A percentile compares a stretch with the other conserved stretches of the same genome.
These are phyloP conservation scores for Pyrus pyrifolia DNA, from an alignment of 306 rosid genomes.

Conservation along the genomic window DNA sequence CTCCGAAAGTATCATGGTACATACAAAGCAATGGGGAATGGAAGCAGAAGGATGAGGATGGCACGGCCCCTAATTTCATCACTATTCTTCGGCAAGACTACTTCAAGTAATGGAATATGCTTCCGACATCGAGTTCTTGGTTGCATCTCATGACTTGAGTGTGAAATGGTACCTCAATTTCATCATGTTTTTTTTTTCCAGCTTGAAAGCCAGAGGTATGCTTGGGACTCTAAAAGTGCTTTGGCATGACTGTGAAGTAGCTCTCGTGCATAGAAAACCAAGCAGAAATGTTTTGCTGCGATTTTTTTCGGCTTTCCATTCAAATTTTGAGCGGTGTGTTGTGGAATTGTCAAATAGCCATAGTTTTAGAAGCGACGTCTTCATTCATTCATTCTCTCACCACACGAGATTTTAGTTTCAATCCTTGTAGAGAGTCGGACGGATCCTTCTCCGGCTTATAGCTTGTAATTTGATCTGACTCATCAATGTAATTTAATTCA, in stretches of 20 bases:
- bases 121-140: neutral
- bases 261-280: neutral
- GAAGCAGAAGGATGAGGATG: constrained; percentile 67
- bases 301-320: neutral
- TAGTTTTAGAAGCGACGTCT: neutral
- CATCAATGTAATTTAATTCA: neutral
- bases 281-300: neutral
- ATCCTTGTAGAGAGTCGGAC: neutral
- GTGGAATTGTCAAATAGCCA: constrained; percentile 2
- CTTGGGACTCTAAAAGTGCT: neutral
- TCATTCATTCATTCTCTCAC: neutral
- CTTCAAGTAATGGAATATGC: constrained; percentile 43
- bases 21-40: constrained; percentile 53
- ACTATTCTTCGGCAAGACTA: constrained; percentile 56
- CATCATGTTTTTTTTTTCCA: neutral
- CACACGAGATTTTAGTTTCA: neutral
- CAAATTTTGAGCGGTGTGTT: constrained; percentile 2
- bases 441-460: neutral
- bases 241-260: neutral
- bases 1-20: constrained; percentile 77
- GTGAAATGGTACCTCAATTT: neutral
- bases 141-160: neutral
- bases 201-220: neutral
- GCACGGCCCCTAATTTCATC: constrained; percentile 34
- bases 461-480: neutral